phyloP scores from a whole-genome alignment of 2,329 filamentous ascomycete genomes.

The Talaromyces funiculosus region DNA sequence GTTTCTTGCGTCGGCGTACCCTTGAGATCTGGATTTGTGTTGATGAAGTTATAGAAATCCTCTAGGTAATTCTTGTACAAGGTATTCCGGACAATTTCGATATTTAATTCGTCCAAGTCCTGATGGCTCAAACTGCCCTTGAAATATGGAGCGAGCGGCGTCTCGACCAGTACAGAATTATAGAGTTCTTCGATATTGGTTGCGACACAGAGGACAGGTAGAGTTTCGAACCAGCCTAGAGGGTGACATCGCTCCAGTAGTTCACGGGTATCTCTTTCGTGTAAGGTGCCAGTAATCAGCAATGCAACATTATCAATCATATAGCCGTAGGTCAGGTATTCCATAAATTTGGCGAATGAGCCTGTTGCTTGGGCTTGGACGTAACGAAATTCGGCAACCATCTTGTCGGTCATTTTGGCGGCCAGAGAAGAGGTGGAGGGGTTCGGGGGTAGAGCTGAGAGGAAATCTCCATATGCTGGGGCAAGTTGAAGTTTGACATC shows the following conservation, averaged over 20 bases:
- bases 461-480: conserved; percentile 94
- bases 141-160: conserved; percentile 92
- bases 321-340: conserved; percentile 97
- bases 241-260: conserved; percentile 93
- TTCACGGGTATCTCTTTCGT: conserved; percentile 94
- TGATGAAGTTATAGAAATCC: conserved; percentile 94
- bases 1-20: conserved; percentile 87
- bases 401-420: conserved; percentile 93
- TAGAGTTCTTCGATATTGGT: conserved; percentile 99
- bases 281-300: conserved; percentile 93
- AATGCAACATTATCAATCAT: conserved; percentile 99
- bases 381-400: conserved; percentile 95
- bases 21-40: conserved; percentile 75
- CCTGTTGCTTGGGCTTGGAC: conserved; percentile 90
- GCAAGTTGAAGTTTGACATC: conserved; percentile 97
- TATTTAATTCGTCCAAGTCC: conserved; percentile 96
- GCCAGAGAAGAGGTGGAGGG: conserved; percentile 94
- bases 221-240: conserved; percentile 96
- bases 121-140: conserved; percentile 94
- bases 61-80: conserved; percentile 99
- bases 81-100: conserved; percentile 97
- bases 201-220: conserved; percentile 95
- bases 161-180: conserved; percentile 96
- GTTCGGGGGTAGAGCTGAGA: conserved; percentile 87
- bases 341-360: conserved; percentile 88